phyloP scores from a whole-genome alignment of 257 asterid species.

The Coffea eugenioides region DNA sequence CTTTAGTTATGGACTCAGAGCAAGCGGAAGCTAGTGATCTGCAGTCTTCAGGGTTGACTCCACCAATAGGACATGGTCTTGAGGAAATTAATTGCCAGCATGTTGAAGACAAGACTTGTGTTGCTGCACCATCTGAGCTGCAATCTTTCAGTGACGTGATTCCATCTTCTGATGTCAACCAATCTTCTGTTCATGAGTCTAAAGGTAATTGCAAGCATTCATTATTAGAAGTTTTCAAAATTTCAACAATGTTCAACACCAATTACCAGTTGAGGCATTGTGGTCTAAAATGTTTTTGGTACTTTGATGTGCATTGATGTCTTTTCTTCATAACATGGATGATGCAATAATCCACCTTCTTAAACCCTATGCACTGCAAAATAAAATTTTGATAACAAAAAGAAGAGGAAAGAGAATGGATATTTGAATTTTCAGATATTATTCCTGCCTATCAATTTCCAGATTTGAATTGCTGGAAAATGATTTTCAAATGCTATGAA shows the following conservation, averaged over 20 bases:
- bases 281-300: background rate
- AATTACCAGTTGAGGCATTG: background rate
- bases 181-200: slow-evolving; percentile 27
- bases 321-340: slow-evolving; percentile 8
- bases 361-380: background rate
- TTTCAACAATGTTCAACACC: background rate
- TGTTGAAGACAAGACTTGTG: slow-evolving; percentile 24
- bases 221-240: background rate
- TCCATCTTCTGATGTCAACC: slow-evolving; percentile 28
- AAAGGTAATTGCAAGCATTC: slow-evolving; percentile 42
- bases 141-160: slow-evolving; percentile 23
- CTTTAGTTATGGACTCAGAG: slow-evolving; percentile 30
- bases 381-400: background rate
- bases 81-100: slow-evolving; percentile 45
- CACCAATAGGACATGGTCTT: slow-evolving; percentile 32
- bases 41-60: slow-evolving; percentile 25
- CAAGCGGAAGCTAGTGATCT: slow-evolving; percentile 21
- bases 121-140: slow-evolving; percentile 28
- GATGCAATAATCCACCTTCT: background rate
- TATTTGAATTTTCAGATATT: background rate
- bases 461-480: background rate
- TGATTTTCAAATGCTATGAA: background rate
- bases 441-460: background rate
- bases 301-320: slow-evolving; percentile 2
- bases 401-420: background rate